These are phyloP conservation scores for Ramaria rubella DNA, from an alignment of 768 basidiomycete species.

Conservation along the genomic window DNA sequence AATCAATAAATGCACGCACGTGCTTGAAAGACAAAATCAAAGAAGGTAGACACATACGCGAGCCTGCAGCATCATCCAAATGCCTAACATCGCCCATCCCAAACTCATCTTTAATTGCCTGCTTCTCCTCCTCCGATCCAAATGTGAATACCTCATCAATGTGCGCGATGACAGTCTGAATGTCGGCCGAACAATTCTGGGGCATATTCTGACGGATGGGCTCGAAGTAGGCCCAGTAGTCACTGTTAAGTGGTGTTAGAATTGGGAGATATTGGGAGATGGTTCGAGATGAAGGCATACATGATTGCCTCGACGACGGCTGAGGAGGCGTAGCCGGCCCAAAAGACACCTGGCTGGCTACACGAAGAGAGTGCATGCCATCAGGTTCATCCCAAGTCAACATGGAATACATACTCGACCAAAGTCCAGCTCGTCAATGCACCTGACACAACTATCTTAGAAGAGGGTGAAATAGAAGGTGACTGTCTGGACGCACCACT, in stretches of 20 bases:
- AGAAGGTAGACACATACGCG: constrained; percentile 30
- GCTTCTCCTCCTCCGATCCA: constrained; percentile 40
- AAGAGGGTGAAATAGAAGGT: neutral
- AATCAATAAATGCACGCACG: too few relatives aligned
- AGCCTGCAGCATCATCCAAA: constrained; percentile 59
- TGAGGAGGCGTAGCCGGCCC: constrained; percentile 60
- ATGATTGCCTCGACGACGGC: constrained; percentile 57
- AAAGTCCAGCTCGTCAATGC: constrained; percentile 31
- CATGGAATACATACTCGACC: constrained; percentile 45
- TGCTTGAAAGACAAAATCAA: too few relatives aligned
- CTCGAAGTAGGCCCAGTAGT: constrained; percentile 70
- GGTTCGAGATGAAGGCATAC: neutral
- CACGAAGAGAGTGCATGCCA: neutral
- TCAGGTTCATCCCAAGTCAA: neutral
- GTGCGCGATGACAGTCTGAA: constrained; percentile 54
- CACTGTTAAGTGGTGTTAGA: constrained; percentile 21
- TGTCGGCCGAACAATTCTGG: constrained; percentile 65
- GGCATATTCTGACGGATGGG: constrained; percentile 44
- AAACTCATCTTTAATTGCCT: constrained; percentile 49
- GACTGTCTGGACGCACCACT: neutral
- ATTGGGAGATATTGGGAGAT: neutral
- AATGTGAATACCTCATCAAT: constrained; percentile 51
- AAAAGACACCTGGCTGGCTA: constrained; percentile 56
- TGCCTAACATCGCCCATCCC: constrained; percentile 53
- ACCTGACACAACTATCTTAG: neutral